Percentiles rank a stretch among this genome's conserved stretches.
phyloP scores from a whole-genome alignment of 129 eudicot species.

The Apium graveolens region DNA sequence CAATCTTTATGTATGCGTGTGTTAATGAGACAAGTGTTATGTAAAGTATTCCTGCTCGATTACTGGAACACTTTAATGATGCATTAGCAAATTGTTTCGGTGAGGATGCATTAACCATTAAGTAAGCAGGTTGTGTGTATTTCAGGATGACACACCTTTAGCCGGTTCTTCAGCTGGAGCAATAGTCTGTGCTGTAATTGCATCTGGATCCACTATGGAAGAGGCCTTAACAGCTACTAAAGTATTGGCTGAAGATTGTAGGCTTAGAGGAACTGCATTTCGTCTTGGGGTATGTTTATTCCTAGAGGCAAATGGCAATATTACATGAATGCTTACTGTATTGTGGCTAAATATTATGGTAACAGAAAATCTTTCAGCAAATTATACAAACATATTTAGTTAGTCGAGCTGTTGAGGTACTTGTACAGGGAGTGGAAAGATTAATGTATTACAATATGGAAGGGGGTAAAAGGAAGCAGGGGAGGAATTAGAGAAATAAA shows the following conservation, averaged over 20 bases:
- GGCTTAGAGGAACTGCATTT: slow-evolving; percentile 94
- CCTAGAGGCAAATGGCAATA: background rate
- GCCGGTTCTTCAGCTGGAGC: slow-evolving; percentile 99
- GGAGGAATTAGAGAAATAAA: background rate
- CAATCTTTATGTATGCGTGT: background rate
- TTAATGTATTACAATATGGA: background rate
- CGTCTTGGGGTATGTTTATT: slow-evolving; percentile 84
- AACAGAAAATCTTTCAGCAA: background rate
- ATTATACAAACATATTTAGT: background rate
- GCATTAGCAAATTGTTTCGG: slow-evolving; percentile 2
- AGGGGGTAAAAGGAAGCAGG: background rate
- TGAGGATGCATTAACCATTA: background rate
- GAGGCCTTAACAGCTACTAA: slow-evolving; percentile 86
- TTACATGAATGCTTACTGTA: background rate
- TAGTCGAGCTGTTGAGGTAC: background rate
- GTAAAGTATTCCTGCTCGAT: background rate
- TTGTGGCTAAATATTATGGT: background rate
- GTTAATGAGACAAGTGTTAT: background rate
- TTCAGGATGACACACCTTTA: slow-evolving; percentile 92
- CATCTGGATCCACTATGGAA: slow-evolving; percentile 90
- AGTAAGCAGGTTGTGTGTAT: slow-evolving; percentile 2
- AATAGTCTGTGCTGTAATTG: slow-evolving; percentile 92
- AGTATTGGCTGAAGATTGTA: slow-evolving; percentile 79
- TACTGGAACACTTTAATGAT: background rate
- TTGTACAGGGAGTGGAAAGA: background rate